Conservation (phyloP, 2,329 filamentous ascomycete genomes). For the Fusarium anguioides region DNA sequence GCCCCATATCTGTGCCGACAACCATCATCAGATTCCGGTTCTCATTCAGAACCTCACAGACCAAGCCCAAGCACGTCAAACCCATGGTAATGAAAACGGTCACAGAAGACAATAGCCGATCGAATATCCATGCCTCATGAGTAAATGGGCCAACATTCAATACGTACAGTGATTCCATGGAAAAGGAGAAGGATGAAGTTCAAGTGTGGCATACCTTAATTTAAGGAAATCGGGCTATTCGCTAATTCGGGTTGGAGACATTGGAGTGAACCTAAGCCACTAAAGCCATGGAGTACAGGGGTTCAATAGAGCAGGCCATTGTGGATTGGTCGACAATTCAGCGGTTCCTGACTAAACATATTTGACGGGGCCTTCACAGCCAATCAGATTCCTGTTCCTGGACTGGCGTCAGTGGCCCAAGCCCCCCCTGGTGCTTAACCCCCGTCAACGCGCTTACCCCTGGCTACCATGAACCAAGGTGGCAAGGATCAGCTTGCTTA, state of each 20-base stretch:
- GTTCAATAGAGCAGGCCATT: conserved; percentile 11
- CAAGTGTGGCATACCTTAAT: conserved; percentile 28
- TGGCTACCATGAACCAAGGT: conserved; percentile 16
- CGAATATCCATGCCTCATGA: not conserved
- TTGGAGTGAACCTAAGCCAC: conserved; percentile 25
- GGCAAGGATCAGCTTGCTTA: conserved; percentile 7
- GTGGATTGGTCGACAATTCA: conserved; percentile 28
- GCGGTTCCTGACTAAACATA: conserved; percentile 46
- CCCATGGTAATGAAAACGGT: not conserved
- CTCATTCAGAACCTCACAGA: not conserved
- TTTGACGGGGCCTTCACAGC: conserved; percentile 10
- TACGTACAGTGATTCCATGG: conserved; percentile 1
- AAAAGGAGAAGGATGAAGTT: conserved; percentile 20
- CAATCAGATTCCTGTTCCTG: conserved; percentile 45
- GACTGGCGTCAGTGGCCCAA: conserved; percentile 31
- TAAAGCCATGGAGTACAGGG: conserved; percentile 10
- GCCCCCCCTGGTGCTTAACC: conserved; percentile 16
- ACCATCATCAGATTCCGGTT: not conserved
- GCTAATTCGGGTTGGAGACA: conserved; percentile 10
- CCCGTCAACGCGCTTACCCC: conserved; percentile 16
- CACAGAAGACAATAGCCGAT: conserved; percentile 8
- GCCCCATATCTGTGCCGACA: conserved; percentile 6
- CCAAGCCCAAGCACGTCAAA: not conserved
- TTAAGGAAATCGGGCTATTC: conserved; percentile 22
- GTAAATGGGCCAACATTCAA: not conserved